Evolutionary conservation across 805 yeast genomes (phyloP).

Genomic region (Starmerella sirachaensis): DNA sequence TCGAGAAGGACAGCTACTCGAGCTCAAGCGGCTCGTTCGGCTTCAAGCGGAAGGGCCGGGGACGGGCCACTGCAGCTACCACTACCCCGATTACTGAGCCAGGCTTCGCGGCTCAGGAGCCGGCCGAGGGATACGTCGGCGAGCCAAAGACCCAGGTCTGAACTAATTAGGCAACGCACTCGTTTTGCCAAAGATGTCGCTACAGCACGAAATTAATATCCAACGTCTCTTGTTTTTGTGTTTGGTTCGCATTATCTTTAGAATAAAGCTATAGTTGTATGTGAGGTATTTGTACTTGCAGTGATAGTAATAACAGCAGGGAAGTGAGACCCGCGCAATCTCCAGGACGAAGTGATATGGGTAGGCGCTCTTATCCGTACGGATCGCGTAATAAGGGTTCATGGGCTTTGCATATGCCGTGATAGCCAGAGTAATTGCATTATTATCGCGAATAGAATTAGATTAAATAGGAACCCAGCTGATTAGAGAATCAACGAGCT

Average conservation of each 20-base stretch:
- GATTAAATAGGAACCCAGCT: neutral
- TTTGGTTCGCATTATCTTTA: too few relatives aligned
- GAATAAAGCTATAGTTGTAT: too few relatives aligned
- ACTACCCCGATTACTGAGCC: neutral
- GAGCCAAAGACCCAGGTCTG: neutral
- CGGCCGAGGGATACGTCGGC: neutral
- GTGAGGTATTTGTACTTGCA: too few relatives aligned
- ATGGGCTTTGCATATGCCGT: neutral
- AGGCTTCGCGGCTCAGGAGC: constrained; percentile 1
- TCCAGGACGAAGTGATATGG: too few relatives aligned
- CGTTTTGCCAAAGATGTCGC: neutral
- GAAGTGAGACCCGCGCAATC: too few relatives aligned
- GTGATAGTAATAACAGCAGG: too few relatives aligned
- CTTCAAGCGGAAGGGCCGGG: neutral
- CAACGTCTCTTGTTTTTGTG: too few relatives aligned
- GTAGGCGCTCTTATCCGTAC: too few relatives aligned
- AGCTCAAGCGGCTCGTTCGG: neutral
- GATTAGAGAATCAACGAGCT: too few relatives aligned
- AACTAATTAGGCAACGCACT: neutral
- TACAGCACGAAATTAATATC: too few relatives aligned
- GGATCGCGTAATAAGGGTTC: too few relatives aligned
- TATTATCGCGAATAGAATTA: neutral
- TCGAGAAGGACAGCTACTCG: constrained; percentile 2
- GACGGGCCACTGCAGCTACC: neutral
- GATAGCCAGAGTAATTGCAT: neutral